These are phyloP conservation scores for Termitomyces sp. DNA, from an alignment of 768 basidiomycete species.

Conservation along the genomic window DNA sequence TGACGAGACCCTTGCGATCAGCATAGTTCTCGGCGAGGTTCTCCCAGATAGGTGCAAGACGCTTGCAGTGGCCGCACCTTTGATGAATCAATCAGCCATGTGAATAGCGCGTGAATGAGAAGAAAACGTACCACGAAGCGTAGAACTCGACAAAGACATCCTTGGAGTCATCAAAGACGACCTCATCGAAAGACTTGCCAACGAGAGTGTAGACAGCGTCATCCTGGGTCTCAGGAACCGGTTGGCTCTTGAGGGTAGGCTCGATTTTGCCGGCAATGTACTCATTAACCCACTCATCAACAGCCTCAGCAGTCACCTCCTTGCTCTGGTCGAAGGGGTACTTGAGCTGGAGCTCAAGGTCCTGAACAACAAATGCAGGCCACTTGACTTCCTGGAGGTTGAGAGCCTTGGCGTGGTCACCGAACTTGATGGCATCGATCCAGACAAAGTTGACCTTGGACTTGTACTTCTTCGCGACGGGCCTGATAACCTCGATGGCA, in stretches of 20 bases:
- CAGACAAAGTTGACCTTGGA: slow-evolving; percentile 94
- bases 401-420: slow-evolving; percentile 92
- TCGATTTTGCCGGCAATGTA: slow-evolving; percentile 71
- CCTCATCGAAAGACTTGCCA: slow-evolving; percentile 83
- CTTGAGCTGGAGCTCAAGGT: slow-evolving; percentile 80
- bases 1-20: slow-evolving; percentile 68
- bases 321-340: slow-evolving; percentile 78
- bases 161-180: slow-evolving; percentile 83
- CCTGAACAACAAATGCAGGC: slow-evolving; percentile 94
- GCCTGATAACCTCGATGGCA: slow-evolving; percentile 63
- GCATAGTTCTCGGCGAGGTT: slow-evolving; percentile 83
- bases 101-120: neutral
- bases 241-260: slow-evolving; percentile 87
- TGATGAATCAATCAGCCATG: neutral
- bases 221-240: slow-evolving; percentile 79
- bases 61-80: slow-evolving; percentile 96
- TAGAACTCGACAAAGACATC: slow-evolving; percentile 98
- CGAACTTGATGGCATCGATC: slow-evolving; percentile 95
- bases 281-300: slow-evolving; percentile 57
- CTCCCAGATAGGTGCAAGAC: slow-evolving; percentile 93
- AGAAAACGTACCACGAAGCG: slow-evolving; percentile 78
- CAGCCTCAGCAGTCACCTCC: slow-evolving; percentile 52
- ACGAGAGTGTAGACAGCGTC: slow-evolving; percentile 83
- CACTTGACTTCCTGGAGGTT: slow-evolving; percentile 84
- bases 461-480: slow-evolving; percentile 79